Conservation (phyloP, 345 rosid species). For the Clarkia xantiana region DNA sequence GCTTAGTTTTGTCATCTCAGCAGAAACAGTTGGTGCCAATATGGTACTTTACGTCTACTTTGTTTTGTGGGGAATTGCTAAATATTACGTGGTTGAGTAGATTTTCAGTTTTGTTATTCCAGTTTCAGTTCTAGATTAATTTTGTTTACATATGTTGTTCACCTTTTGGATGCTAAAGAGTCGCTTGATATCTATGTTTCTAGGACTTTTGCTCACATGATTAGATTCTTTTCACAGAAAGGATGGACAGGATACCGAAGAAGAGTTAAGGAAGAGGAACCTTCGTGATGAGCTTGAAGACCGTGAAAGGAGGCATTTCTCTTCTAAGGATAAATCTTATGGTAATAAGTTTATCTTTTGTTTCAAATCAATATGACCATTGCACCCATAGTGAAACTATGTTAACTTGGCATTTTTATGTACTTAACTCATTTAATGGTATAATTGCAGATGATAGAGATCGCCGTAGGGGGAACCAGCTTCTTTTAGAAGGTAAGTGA, state of each 20-base stretch:
- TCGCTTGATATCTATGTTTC: too few species aligned
- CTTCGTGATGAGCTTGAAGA: constrained; percentile 82
- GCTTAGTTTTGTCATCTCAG: background rate
- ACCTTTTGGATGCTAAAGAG: too few species aligned
- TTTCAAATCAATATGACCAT: background rate
- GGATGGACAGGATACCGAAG: constrained; percentile 91
- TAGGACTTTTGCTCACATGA: background rate
- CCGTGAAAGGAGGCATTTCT: constrained; percentile 81
- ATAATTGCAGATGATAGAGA: constrained; percentile 70
- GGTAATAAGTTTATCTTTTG: constrained; percentile 19
- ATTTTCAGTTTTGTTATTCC: background rate
- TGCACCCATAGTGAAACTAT: background rate
- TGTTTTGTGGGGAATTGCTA: background rate
- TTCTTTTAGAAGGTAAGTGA: constrained; percentile 56
- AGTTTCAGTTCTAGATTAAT: background rate
- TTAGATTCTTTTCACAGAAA: constrained; percentile 32
- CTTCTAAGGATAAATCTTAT: constrained; percentile 70
- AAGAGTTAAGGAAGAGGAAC: constrained; percentile 68
- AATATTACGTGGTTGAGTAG: background rate
- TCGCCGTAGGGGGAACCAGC: constrained; percentile 62
- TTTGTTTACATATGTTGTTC: too few species aligned
- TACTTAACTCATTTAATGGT: background rate
- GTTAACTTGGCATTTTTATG: background rate
- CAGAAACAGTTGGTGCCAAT: background rate
- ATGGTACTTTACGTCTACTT: background rate